These are phyloP conservation scores for Leccinum boreale DNA, from an alignment of 768 basidiomycete genomes.

Conservation along the genomic window DNA sequence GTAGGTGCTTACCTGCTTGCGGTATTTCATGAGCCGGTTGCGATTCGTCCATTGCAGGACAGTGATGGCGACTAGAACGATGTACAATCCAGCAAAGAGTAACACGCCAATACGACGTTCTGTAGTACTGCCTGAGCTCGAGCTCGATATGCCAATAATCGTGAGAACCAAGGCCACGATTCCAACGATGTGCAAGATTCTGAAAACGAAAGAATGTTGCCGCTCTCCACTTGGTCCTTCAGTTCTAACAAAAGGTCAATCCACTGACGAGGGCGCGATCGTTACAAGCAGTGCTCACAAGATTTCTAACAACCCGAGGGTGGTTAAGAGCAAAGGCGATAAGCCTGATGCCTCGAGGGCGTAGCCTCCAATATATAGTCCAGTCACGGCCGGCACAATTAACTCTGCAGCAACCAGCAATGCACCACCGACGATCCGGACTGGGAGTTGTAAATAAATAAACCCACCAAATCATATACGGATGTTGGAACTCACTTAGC, in stretches of 20 bases:
- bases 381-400: slow-evolving; percentile 34
- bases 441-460: slow-evolving; percentile 32
- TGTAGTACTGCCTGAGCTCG: slow-evolving; percentile 12
- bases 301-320: slow-evolving; percentile 35
- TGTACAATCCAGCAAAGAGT: slow-evolving; percentile 35
- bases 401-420: slow-evolving; percentile 55
- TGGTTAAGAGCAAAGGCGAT: slow-evolving; percentile 38
- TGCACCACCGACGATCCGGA: slow-evolving; percentile 54
- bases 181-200: slow-evolving; percentile 30
- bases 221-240: slow-evolving; percentile 25
- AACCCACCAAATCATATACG: background rate
- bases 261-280: background rate
- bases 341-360: slow-evolving; percentile 38
- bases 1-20: slow-evolving; percentile 32
- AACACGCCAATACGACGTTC: slow-evolving; percentile 34
- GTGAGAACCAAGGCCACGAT: slow-evolving; percentile 28
- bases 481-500: slow-evolving; percentile 38
- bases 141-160: slow-evolving; percentile 31
- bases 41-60: slow-evolving; percentile 53
- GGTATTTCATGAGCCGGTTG: slow-evolving; percentile 28
- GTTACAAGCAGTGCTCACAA: slow-evolving; percentile 26
- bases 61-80: slow-evolving; percentile 45
- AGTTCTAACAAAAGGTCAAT: slow-evolving; percentile 21
- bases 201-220: slow-evolving; percentile 12
- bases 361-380: slow-evolving; percentile 52